These are phyloP conservation scores for Malassezia vespertilionis DNA, from an alignment of 1,284 basidiomycete genomes.

Conservation along the genomic window DNA sequence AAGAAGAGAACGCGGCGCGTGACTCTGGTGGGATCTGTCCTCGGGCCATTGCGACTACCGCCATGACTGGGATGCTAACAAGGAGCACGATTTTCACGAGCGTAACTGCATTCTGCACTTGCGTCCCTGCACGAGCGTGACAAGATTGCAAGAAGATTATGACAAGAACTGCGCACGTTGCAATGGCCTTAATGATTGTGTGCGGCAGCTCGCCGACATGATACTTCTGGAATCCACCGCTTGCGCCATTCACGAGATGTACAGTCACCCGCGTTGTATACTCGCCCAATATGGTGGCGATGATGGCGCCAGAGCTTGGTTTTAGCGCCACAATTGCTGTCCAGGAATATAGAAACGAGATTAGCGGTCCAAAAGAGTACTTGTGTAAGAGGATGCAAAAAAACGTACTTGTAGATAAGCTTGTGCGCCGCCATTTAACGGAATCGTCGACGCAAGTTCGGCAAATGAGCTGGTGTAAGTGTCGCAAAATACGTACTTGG, in stretches of 20 bases:
- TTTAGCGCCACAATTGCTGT: conserved; percentile 48
- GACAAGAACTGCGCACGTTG: conserved; percentile 59
- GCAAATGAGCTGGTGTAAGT: conserved; percentile 66
- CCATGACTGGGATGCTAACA: conserved; percentile 51
- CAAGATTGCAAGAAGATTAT: conserved; percentile 69
- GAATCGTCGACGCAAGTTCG: conserved; percentile 51
- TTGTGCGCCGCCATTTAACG: conserved; percentile 51
- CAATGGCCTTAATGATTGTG: conserved; percentile 87
- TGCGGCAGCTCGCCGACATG: conserved; percentile 64
- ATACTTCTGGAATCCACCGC: conserved; percentile 60
- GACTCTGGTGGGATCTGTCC: conserved; percentile 49
- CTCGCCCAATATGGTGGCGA: conserved; percentile 55
- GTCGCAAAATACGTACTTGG: conserved; percentile 59
- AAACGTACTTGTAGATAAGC: conserved; percentile 57
- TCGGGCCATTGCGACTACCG: conserved; percentile 61
- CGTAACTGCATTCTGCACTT: conserved; percentile 74
- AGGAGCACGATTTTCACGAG: conserved; percentile 59
- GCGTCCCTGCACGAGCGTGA: conserved; percentile 66
- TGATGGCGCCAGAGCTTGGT: conserved; percentile 56
- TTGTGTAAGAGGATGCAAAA: conserved; percentile 1
- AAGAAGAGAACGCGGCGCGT: conserved; percentile 23
- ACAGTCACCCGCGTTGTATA: conserved; percentile 61
- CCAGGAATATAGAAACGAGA: conserved; percentile 53
- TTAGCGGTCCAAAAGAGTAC: conserved; percentile 61
- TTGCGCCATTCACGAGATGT: conserved; percentile 45